phyloP scores from a whole-genome alignment of 2,329 filamentous ascomycete genomes.

The Teratosphaeria zuluensis region DNA sequence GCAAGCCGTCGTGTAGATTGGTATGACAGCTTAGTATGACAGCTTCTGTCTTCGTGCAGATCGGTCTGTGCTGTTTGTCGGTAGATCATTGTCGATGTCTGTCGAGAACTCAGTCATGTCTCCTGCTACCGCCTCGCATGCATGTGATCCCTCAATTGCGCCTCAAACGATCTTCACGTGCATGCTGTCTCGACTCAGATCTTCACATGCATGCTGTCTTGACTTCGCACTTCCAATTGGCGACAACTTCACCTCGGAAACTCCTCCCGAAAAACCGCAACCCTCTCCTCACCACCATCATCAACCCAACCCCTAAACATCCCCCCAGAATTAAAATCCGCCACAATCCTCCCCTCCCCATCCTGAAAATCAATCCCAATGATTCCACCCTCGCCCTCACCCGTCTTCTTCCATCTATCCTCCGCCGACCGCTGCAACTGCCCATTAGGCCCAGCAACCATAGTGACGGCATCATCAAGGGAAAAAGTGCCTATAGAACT shows the following conservation, averaged over 20 bases:
- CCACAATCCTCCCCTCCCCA: constrained; percentile 48
- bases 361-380: constrained; percentile 63
- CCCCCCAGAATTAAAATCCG: constrained; percentile 76
- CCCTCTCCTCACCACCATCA: constrained; percentile 46
- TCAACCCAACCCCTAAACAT: constrained; percentile 78
- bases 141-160: no score
- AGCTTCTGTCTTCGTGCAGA: no score
- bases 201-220: background rate
- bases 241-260: background rate
- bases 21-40: no score
- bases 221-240: background rate
- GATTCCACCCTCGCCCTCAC: constrained; percentile 76
- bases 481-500: constrained; percentile 20
- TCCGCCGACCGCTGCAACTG: constrained; percentile 67
- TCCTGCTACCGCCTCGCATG: no score
- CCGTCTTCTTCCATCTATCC: constrained; percentile 59
- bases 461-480: constrained; percentile 49
- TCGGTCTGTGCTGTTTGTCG: no score
- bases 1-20: no score
- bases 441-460: constrained; percentile 60
- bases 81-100: no score
- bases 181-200: background rate
- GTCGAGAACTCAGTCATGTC: no score
- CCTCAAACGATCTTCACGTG: background rate
- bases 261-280: constrained; percentile 49